Percentiles rank a stretch among this genome's conserved stretches.
Conservation (phyloP, 805 yeast species). For the Zygotorulaspora danielsina region DNA sequence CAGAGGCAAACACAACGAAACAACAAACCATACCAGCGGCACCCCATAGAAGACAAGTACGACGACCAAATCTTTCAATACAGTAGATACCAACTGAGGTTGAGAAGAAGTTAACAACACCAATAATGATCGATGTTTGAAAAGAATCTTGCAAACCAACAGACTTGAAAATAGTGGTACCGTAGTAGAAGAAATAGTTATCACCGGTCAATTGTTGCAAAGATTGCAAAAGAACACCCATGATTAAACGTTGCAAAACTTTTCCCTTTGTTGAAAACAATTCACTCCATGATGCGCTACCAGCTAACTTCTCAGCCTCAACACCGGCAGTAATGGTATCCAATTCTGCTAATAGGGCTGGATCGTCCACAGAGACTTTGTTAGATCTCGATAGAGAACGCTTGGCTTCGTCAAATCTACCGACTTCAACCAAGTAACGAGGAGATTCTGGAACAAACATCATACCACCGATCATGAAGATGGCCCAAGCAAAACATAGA, state of each 20-base stretch:
- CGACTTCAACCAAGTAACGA: constrained; percentile 55
- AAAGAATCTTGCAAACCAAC: constrained; percentile 57
- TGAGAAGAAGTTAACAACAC: constrained; percentile 56
- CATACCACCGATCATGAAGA: constrained; percentile 38
- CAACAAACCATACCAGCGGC: constrained; percentile 47
- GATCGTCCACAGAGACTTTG: constrained; percentile 50
- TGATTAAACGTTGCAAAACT: constrained; percentile 42
- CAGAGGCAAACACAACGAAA: constrained; percentile 49
- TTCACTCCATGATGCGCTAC: constrained; percentile 62
- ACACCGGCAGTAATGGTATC: constrained; percentile 56
- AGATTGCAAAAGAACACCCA: constrained; percentile 55
- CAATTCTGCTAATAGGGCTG: constrained; percentile 53
- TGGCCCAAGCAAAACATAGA: constrained; percentile 47
- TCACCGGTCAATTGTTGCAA: constrained; percentile 65
- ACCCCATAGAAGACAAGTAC: constrained; percentile 47
- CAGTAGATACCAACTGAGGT: constrained; percentile 48
- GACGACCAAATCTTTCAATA: constrained; percentile 54
- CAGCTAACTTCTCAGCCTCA: constrained; percentile 55
- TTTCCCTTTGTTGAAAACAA: constrained; percentile 63
- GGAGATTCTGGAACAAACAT: constrained; percentile 69
- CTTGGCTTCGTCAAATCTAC: constrained; percentile 58
- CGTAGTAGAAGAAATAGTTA: constrained; percentile 65
- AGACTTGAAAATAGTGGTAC: constrained; percentile 57
- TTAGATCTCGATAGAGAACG: constrained; percentile 55
- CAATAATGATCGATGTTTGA: constrained; percentile 54